Conservation (phyloP, 2,329 filamentous ascomycete genomes). For the Alternaria conjuncta region DNA sequence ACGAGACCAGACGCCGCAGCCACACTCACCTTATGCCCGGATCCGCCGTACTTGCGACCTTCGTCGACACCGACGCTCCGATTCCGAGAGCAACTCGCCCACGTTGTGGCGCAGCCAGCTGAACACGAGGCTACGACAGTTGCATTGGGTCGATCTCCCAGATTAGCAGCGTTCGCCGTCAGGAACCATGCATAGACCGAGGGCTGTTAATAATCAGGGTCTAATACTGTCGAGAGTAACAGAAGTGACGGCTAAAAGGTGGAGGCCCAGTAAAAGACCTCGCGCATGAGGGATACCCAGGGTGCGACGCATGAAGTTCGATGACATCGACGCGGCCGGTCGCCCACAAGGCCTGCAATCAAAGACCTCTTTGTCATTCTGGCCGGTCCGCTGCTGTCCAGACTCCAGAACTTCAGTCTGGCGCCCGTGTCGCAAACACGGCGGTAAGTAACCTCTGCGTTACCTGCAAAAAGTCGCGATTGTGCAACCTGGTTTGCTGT, state of each 20-base stretch:
- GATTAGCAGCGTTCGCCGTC: slow-evolving; percentile 3
- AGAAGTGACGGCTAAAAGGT: slow-evolving; percentile 11
- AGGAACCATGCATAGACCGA: background rate
- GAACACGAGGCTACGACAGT: slow-evolving; percentile 6
- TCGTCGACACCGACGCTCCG: slow-evolving; percentile 6
- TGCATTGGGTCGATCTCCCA: slow-evolving; percentile 12
- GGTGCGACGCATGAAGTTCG: slow-evolving; percentile 21
- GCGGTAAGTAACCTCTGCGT: slow-evolving; percentile 26
- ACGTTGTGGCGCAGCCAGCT: slow-evolving; percentile 27
- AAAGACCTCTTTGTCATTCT: slow-evolving; percentile 7
- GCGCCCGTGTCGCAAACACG: slow-evolving; percentile 22
- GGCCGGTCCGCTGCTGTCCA: background rate
- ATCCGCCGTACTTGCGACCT: slow-evolving; percentile 7
- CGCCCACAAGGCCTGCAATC: slow-evolving; percentile 22
- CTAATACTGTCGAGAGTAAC: slow-evolving; percentile 3
- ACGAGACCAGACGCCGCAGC: slow-evolving; percentile 12
- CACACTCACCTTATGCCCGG: slow-evolving; percentile 12
- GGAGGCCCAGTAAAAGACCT: slow-evolving; percentile 25
- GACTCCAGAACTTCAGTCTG: slow-evolving; percentile 9
- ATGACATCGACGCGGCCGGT: slow-evolving; percentile 15
- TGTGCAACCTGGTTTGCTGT: slow-evolving; percentile 23
- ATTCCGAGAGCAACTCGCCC: slow-evolving; percentile 7
- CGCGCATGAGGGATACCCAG: slow-evolving; percentile 24
- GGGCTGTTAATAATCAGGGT: slow-evolving; percentile 8
- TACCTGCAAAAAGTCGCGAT: slow-evolving; percentile 4